A percentile compares a stretch with the other conserved stretches of the same genome.
Conservation (phyloP, 2,329 filamentous ascomycete genomes). For the Alternaria burnsii region DNA sequence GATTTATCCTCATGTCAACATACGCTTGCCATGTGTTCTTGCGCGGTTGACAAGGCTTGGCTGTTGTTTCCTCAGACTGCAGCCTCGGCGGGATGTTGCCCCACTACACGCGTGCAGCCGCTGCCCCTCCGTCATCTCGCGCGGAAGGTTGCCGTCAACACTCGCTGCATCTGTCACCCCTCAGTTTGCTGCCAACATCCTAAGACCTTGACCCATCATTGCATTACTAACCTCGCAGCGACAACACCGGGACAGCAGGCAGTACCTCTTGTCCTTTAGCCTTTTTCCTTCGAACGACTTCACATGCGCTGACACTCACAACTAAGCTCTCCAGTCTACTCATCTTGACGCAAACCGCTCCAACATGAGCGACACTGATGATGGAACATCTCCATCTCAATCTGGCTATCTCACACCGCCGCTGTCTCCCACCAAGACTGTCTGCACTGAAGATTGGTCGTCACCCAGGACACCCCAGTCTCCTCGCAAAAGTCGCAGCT, state of each 20-base stretch:
- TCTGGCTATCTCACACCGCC: slow-evolving; percentile 42
- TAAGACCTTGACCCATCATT: slow-evolving; percentile 31
- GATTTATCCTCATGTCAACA: slow-evolving; percentile 23
- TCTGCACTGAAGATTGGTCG: slow-evolving; percentile 43
- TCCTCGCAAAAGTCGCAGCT: slow-evolving; percentile 41
- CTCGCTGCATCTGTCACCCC: slow-evolving; percentile 18
- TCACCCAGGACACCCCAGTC: slow-evolving; percentile 45
- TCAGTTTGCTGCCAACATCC: slow-evolving; percentile 25
- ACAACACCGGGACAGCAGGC: slow-evolving; percentile 33
- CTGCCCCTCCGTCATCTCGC: slow-evolving; percentile 28
- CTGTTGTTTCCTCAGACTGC: slow-evolving; percentile 25
- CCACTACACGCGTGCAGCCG: slow-evolving; percentile 40
- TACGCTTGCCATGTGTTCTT: slow-evolving; percentile 53
- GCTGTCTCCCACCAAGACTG: slow-evolving; percentile 47
- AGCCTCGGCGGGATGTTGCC: slow-evolving; percentile 37
- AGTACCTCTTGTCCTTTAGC: slow-evolving; percentile 18
- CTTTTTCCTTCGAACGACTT: slow-evolving; percentile 23
- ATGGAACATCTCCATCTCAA: slow-evolving; percentile 22
- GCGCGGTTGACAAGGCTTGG: slow-evolving; percentile 12
- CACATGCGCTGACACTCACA: slow-evolving; percentile 34
- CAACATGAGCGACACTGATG: slow-evolving; percentile 37
- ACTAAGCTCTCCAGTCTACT: slow-evolving; percentile 4
- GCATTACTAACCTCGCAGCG: slow-evolving; percentile 47
- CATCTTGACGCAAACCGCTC: slow-evolving; percentile 7
- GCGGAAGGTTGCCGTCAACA: slow-evolving; percentile 24